Conservation (phyloP, 2,329 filamentous ascomycete species). For the Diaporthe longicolla region DNA sequence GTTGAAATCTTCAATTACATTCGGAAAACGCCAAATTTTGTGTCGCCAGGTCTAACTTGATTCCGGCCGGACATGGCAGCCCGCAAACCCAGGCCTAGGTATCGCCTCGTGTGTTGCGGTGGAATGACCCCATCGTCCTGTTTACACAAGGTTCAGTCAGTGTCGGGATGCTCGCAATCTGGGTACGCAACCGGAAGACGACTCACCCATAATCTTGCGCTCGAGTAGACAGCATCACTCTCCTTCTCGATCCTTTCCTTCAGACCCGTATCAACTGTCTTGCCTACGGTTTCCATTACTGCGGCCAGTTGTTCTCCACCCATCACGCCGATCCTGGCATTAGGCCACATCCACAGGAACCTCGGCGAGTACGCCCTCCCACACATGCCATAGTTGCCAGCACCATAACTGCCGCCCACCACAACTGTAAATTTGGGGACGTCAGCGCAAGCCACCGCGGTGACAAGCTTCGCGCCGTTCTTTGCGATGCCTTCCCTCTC, state of each 20-base stretch:
- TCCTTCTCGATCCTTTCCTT: conserved; percentile 89
- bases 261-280: conserved; percentile 83
- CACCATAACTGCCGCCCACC: conserved; percentile 92
- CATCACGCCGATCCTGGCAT: conserved; percentile 97
- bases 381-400: conserved; percentile 99
- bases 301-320: conserved; percentile 90
- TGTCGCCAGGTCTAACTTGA: conserved; percentile 71
- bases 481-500: conserved; percentile 97
- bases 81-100: conserved; percentile 79
- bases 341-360: conserved; percentile 97
- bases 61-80: conserved; percentile 79
- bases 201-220: conserved; percentile 87
- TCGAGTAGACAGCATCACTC: conserved; percentile 90
- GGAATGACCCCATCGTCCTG: conserved; percentile 85
- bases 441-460: conserved; percentile 91
- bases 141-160: conserved; percentile 26
- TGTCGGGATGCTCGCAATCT: background rate
- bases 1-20: conserved; percentile 68
- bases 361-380: conserved; percentile 92
- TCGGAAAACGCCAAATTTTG: conserved; percentile 84
- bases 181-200: conserved; percentile 1
- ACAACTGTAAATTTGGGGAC: conserved; percentile 98
- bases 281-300: conserved; percentile 96
- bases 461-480: conserved; percentile 97
- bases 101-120: conserved; percentile 80